Conservation (phyloP, 1,284 basidiomycete genomes). For the Marasmius sp. region DNA sequence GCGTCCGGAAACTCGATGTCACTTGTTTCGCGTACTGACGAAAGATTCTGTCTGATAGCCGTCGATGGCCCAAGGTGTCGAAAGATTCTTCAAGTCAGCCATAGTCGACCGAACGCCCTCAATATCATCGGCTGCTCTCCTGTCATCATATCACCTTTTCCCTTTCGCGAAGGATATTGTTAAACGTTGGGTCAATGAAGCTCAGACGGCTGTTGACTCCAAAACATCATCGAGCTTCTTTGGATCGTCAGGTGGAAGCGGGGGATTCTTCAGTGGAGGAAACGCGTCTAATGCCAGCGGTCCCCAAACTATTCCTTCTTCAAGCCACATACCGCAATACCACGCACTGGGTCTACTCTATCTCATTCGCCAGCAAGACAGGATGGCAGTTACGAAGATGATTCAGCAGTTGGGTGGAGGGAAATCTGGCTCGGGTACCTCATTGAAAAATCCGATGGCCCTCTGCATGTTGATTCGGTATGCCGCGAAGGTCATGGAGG, state of each 20-base stretch:
- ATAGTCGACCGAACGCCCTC: conserved; percentile 97
- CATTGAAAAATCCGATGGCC: conserved; percentile 96
- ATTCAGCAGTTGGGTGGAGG: conserved; percentile 95
- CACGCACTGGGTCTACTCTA: conserved; percentile 95
- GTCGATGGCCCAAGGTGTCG: conserved; percentile 97
- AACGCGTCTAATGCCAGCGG: conserved; percentile 50
- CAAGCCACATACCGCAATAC: conserved; percentile 95
- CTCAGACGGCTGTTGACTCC: conserved; percentile 92
- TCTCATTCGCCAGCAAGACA: conserved; percentile 93
- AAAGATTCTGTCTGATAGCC: conserved; percentile 51
- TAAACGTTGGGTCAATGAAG: conserved; percentile 98
- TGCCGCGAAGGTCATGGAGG: conserved; percentile 96
- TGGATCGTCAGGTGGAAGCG: conserved; percentile 40
- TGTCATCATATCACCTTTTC: conserved; percentile 97
- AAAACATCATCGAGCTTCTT: conserved; percentile 80
- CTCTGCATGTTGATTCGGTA: conserved; percentile 98
- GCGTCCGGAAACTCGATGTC: conserved; percentile 34
- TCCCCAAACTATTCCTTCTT: conserved; percentile 81
- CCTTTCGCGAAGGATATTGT: conserved; percentile 93
- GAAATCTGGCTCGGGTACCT: conserved; percentile 79
- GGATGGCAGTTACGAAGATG: conserved; percentile 99
- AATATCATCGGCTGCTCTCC: conserved; percentile 94
- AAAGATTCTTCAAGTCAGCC: conserved; percentile 99
- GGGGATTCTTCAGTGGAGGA: conserved; percentile 57
- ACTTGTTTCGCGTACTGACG: conserved; percentile 8